Evolutionary conservation across 345 rosid species (phyloP).

Genomic region (Iberis pinnata): DNA sequence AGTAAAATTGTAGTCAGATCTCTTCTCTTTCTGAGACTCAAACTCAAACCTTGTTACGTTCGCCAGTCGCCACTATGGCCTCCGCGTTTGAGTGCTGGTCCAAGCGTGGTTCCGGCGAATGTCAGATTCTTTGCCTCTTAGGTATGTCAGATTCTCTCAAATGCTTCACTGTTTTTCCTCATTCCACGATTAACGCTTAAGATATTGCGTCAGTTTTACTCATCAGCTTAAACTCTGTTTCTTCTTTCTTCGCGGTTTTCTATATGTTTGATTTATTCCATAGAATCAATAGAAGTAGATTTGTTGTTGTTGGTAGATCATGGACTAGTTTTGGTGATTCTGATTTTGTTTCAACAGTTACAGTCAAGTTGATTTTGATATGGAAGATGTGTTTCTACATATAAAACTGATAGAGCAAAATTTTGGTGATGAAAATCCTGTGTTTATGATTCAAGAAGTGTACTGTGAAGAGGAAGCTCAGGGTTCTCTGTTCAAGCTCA

Average conservation of each 20-base stretch:
- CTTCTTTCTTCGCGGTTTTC: no score
- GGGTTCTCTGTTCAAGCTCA: constrained; percentile 59
- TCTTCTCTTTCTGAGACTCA: not conserved
- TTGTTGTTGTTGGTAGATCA: constrained; percentile 5
- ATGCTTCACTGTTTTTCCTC: not conserved
- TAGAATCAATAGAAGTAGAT: not conserved
- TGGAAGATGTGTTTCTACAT: constrained; percentile 87
- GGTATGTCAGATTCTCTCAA: constrained; percentile 34
- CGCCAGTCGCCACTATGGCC: constrained; percentile 49
- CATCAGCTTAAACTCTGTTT: constrained; percentile 5
- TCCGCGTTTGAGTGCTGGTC: constrained; percentile 98
- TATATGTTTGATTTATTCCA: no score
- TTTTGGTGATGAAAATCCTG: constrained; percentile 61
- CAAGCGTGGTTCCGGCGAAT: constrained; percentile 39
- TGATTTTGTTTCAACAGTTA: constrained; percentile 46
- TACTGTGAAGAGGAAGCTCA: constrained; percentile 53
- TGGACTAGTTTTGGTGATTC: not conserved
- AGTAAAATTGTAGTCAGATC: no score
- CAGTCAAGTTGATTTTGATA: constrained; percentile 78
- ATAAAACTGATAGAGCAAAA: constrained; percentile 85
- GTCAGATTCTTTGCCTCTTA: constrained; percentile 89
- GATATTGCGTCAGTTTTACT: constrained; percentile 15
- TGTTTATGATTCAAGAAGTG: constrained; percentile 59
- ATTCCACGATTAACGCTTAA: not conserved
- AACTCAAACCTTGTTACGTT: constrained; percentile 20